Percentiles rank a stretch among this genome's conserved stretches.
Conservation (phyloP, 106 monocot genomes). For the Dactylorhiza incarnata region DNA sequence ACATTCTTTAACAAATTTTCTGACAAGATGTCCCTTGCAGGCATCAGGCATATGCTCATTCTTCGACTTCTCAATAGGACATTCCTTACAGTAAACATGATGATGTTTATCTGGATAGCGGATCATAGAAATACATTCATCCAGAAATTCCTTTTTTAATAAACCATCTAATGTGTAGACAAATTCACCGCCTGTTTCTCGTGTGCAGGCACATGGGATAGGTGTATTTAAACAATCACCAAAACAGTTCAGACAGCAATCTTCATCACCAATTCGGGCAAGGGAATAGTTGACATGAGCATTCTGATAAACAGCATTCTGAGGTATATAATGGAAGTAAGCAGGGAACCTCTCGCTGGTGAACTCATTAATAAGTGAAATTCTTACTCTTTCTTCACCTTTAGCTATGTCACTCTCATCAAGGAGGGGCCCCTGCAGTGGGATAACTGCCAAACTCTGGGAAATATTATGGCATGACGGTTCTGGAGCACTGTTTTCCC, state of each 20-base stretch:
- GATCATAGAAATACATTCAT: constrained; percentile 47
- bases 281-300: constrained; percentile 82
- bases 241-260: constrained; percentile 76
- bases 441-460: constrained; percentile 14
- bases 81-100: constrained; percentile 61
- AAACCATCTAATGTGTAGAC: constrained; percentile 64
- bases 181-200: constrained; percentile 83
- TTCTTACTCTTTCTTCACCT: constrained; percentile 69
- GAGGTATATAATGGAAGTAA: constrained; percentile 65
- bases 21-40: constrained; percentile 70
- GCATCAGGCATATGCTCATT: constrained; percentile 43
- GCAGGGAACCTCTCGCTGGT: constrained; percentile 39
- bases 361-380: constrained; percentile 58
- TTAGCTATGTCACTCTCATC: constrained; percentile 72
- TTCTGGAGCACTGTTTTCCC: constrained; percentile 1
- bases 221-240: constrained; percentile 60
- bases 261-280: constrained; percentile 82
- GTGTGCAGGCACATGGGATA: constrained; percentile 75
- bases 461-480: neutral
- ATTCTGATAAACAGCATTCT: constrained; percentile 61
- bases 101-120: constrained; percentile 36
- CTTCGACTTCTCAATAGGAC: constrained; percentile 64
- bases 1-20: constrained; percentile 90
- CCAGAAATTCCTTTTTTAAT: constrained; percentile 57
- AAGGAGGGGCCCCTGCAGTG: constrained; percentile 35